Conservation (phyloP, 768 basidiomycete genomes). For the Goffeauzyma gilvescens region DNA sequence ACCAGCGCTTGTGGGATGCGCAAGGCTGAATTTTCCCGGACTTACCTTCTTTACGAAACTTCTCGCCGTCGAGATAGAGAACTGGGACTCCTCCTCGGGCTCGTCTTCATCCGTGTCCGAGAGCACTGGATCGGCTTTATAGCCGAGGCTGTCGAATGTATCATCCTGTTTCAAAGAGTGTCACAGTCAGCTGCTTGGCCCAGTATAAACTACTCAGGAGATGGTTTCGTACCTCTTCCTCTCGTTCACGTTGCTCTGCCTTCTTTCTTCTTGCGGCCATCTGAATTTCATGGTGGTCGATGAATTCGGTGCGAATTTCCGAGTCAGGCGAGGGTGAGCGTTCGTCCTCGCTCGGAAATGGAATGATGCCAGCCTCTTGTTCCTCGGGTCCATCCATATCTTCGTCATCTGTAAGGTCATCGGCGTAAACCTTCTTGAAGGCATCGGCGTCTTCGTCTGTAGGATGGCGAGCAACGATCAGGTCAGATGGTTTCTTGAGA, state of each 20-base stretch:
- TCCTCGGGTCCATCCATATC: no score
- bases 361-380: no score
- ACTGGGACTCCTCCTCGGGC: slow-evolving; percentile 4
- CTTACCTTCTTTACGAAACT: not conserved
- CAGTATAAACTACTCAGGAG: not conserved
- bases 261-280: slow-evolving; percentile 1
- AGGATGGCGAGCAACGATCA: no score
- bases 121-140: not conserved
- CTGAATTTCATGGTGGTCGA: not conserved
- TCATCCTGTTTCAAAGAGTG: not conserved
- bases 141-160: not conserved
- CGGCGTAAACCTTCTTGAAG: no score
- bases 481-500: no score
- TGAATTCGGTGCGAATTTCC: no score
- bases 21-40: not conserved
- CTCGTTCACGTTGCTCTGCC: slow-evolving; percentile 1
- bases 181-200: not conserved
- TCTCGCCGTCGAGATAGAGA: slow-evolving; percentile 3
- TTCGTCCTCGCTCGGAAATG: no score
- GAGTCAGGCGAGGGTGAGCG: no score
- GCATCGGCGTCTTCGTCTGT: no score
- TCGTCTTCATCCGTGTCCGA: slow-evolving; percentile 6
- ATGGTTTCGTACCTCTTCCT: not conserved
- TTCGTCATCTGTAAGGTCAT: no score
- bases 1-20: not conserved